Evolutionary conservation across 1,139 yeast species (phyloP).

Genomic region (Williopsis jadinii): DNA sequence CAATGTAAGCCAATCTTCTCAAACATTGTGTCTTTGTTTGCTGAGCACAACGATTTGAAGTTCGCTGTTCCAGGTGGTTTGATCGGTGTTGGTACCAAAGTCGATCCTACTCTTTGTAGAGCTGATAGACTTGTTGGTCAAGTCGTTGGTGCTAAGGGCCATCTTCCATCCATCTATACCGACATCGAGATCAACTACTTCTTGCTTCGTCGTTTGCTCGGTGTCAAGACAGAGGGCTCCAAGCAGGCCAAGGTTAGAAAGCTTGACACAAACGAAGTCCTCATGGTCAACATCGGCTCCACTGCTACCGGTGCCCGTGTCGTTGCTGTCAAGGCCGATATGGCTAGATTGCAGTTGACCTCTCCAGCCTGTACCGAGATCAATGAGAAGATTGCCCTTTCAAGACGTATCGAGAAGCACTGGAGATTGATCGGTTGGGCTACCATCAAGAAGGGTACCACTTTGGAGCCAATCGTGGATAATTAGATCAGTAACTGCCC

Average conservation of each 20-base stretch:
- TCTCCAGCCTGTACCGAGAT: slow-evolving; percentile 99
- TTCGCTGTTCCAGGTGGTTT: slow-evolving; percentile 99
- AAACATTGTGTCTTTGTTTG: slow-evolving; percentile 86
- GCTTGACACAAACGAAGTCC: slow-evolving; percentile 88
- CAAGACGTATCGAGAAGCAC: slow-evolving; percentile 98
- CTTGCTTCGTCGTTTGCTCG: slow-evolving; percentile 91
- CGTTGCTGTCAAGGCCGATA: slow-evolving; percentile 96
- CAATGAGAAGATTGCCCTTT: slow-evolving; percentile 95
- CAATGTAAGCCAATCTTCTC: slow-evolving; percentile 96
- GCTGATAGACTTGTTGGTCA: slow-evolving; percentile 99
- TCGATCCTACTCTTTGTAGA: slow-evolving; percentile 97
- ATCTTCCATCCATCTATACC: slow-evolving; percentile 90
- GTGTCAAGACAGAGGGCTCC: slow-evolving; percentile 98
- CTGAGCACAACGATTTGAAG: slow-evolving; percentile 95
- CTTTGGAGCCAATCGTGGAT: slow-evolving; percentile 52
- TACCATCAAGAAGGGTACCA: slow-evolving; percentile 91
- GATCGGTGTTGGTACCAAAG: slow-evolving; percentile 98
- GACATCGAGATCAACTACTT: slow-evolving; percentile 97
- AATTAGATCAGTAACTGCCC: neutral
- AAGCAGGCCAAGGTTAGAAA: slow-evolving; percentile 96
- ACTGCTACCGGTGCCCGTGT: slow-evolving; percentile 99
- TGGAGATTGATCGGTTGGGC: slow-evolving; percentile 99
- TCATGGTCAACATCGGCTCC: slow-evolving; percentile 98
- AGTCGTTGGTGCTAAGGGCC: slow-evolving; percentile 96
- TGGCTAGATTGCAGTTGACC: slow-evolving; percentile 96